phyloP scores from a whole-genome alignment of 305 asterid species.

The Solanum hybrid region DNA sequence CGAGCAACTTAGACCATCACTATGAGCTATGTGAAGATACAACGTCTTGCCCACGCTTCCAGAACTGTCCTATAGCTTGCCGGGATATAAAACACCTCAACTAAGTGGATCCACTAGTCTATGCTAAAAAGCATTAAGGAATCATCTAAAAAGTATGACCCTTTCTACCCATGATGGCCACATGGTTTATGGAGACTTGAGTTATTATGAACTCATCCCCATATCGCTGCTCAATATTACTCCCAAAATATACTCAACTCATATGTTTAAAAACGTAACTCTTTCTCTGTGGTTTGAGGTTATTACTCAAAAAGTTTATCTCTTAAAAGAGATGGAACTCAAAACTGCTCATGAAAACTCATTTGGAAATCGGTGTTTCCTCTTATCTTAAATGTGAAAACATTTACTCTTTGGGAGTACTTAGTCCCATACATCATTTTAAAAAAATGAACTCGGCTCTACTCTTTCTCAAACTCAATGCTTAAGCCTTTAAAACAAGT shows the following conservation, averaged over 20 bases:
- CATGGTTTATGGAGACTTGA: not conserved
- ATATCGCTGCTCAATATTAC: not conserved
- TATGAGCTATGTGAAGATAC: not conserved
- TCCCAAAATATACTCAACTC: not conserved
- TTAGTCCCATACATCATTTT: not conserved
- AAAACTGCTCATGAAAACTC: not conserved
- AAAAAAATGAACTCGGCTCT: not conserved
- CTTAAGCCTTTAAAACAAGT: not conserved
- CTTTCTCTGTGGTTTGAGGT: not conserved
- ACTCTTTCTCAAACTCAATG: not conserved
- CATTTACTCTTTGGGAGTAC: not conserved
- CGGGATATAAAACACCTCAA: not conserved
- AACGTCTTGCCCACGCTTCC: not conserved
- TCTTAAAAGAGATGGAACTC: not conserved
- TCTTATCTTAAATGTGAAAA: not conserved
- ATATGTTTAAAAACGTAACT: not conserved
- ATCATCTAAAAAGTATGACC: not conserved
- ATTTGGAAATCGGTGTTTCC: not conserved
- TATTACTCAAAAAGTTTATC: not conserved
- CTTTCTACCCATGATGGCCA: not conserved
- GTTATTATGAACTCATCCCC: not conserved
- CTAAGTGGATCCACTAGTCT: not conserved
- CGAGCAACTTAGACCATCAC: not conserved
- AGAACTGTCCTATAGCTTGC: not conserved
- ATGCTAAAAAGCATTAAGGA: not conserved